Evolutionary conservation across 2,329 filamentous ascomycete genomes (phyloP).

Genomic region (Ascomycota sp.): DNA sequence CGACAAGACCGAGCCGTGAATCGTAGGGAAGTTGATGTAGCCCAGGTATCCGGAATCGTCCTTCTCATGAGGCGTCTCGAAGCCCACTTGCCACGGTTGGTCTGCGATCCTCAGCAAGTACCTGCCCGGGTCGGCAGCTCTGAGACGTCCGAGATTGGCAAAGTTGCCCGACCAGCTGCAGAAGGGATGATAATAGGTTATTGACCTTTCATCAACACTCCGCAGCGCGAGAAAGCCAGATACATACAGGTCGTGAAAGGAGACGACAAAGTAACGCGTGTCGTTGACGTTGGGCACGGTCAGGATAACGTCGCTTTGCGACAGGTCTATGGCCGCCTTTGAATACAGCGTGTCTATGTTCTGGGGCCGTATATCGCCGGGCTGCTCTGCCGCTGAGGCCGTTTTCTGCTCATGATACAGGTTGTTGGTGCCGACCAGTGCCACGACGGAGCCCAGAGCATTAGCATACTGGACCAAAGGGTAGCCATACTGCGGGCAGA

Average conservation of each 20-base stretch:
- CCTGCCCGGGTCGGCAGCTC: slow-evolving; percentile 1
- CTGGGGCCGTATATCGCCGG: slow-evolving; percentile 1
- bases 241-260: slow-evolving; percentile 10
- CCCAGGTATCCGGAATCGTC: slow-evolving; percentile 1
- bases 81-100: slow-evolving; percentile 2
- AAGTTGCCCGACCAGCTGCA: slow-evolving; percentile 10
- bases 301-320: slow-evolving; percentile 7
- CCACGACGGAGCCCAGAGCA: neutral
- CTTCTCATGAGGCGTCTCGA: neutral
- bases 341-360: slow-evolving; percentile 2
- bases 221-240: neutral
- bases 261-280: slow-evolving; percentile 5
- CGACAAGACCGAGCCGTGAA: slow-evolving; percentile 1
- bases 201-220: neutral
- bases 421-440: slow-evolving; percentile 1
- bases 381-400: neutral
- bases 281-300: slow-evolving; percentile 5
- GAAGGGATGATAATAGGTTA: neutral
- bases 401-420: neutral
- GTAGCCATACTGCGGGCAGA: slow-evolving; percentile 1
- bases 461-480: slow-evolving; percentile 1
- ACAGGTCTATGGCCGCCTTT: slow-evolving; percentile 6
- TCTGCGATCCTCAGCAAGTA: slow-evolving; percentile 2
- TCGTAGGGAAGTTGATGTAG: slow-evolving; percentile 1
- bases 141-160: slow-evolving; percentile 7